Evolutionary conservation across 2,329 filamentous ascomycete species (phyloP).

Genomic region (Cucurbitaria berberidis): DNA sequence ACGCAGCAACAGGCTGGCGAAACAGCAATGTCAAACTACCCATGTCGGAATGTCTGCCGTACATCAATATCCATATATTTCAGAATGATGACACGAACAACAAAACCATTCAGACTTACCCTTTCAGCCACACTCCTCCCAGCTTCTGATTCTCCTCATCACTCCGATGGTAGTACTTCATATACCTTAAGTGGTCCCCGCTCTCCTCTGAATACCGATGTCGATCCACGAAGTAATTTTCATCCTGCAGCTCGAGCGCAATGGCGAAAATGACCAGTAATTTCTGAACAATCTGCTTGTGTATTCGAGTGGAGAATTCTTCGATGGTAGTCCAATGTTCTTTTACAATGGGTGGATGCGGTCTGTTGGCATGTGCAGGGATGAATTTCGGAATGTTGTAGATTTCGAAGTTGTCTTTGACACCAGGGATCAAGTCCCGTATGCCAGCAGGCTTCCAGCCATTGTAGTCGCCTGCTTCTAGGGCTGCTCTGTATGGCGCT

Average conservation of each 20-base stretch:
- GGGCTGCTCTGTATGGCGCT: slow-evolving; percentile 7
- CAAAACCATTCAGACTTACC: too few relatives aligned
- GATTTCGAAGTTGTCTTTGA: slow-evolving; percentile 14
- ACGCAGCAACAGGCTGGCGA: slow-evolving; percentile 61
- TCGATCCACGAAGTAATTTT: too few relatives aligned
- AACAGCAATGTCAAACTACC: slow-evolving; percentile 63
- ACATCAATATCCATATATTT: too few relatives aligned
- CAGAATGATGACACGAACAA: too few relatives aligned
- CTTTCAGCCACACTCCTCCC: too few relatives aligned
- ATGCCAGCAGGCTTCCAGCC: slow-evolving; percentile 15
- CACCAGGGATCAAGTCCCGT: slow-evolving; percentile 2
- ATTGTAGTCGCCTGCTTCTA: slow-evolving; percentile 9
- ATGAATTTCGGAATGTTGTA: slow-evolving; percentile 15
- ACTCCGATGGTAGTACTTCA: slow-evolving; percentile 20
- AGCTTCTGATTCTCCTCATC: slow-evolving; percentile 4
- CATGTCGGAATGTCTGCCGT: slow-evolving; percentile 62
- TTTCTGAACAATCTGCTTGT: too few relatives aligned
- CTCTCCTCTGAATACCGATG: too few relatives aligned
- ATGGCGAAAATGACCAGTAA: too few relatives aligned
- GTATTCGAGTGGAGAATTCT: too few relatives aligned
- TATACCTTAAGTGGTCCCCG: slow-evolving; percentile 15
- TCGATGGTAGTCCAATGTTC: too few relatives aligned
- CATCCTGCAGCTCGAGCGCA: too few relatives aligned
- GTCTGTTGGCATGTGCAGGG: slow-evolving; percentile 1
- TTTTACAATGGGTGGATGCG: too few relatives aligned